Percentiles rank a stretch among this genome's conserved stretches.
phyloP scores from a whole-genome alignment of 129 eudicot species.

The Helichrysum umbraculigerum region DNA sequence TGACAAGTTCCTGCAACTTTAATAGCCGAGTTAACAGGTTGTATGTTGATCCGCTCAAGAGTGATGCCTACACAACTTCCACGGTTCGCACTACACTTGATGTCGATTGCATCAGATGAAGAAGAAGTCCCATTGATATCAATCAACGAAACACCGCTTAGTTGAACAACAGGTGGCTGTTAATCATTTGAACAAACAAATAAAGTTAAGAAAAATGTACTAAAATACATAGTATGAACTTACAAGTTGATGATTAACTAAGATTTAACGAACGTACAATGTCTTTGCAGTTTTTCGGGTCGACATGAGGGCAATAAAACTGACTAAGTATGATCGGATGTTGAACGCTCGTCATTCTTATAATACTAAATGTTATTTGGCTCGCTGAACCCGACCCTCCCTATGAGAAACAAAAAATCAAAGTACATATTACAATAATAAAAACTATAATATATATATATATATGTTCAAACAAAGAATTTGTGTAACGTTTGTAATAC shows the following conservation, averaged over 20 bases:
- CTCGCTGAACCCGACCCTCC: constrained; percentile 25
- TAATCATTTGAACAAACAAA: background rate
- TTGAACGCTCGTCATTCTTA: constrained; percentile 20
- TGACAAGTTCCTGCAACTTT: background rate
- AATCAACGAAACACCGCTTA: constrained; percentile 18
- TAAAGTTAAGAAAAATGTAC: background rate
- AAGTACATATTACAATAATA: background rate
- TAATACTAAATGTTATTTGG: constrained; percentile 16
- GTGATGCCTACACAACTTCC: constrained; percentile 19
- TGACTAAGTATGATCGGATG: constrained; percentile 26
- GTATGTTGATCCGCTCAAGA: constrained; percentile 12
- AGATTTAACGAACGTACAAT: background rate
- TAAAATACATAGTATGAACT: background rate
- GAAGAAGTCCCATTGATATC: constrained; percentile 32
- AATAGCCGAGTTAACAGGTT: background rate
- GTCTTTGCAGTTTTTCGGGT: background rate
- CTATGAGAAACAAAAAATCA: background rate
- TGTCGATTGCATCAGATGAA: background rate
- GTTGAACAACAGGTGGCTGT: constrained; percentile 5
- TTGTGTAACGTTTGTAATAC: constrained; percentile 2
- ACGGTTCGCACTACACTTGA: background rate
- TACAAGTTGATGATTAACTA: background rate
- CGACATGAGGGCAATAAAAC: constrained; percentile 28
- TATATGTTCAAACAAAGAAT: background rate
- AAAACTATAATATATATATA: background rate